A percentile compares a stretch with the other conserved stretches of the same genome.
Evolutionary conservation across 495 filamentous ascomycete species (phyloP).

Genomic region (Penicillium silybi): DNA sequence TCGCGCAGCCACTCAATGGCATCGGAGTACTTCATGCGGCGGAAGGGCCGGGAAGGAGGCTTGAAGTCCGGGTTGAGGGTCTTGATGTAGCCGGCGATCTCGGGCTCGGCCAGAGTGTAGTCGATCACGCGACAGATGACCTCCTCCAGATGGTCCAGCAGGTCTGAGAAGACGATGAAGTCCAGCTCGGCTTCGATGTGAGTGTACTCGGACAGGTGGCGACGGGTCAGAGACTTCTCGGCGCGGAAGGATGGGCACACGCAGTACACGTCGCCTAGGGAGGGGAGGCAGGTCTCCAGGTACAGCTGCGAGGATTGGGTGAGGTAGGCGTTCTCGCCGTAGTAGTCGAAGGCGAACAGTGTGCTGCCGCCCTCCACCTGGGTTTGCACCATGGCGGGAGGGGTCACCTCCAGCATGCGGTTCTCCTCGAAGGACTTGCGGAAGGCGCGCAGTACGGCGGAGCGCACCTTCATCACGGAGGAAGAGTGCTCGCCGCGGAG

Average conservation of each 20-base stretch:
- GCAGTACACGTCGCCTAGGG: constrained; percentile 91
- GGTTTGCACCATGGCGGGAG: constrained; percentile 96
- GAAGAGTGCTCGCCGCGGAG: constrained; percentile 86
- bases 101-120: constrained; percentile 65
- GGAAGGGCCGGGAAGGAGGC: constrained; percentile 79
- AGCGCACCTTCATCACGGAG: constrained; percentile 86
- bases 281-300: constrained; percentile 90
- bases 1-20: constrained; percentile 91
- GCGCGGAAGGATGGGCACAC: constrained; percentile 98
- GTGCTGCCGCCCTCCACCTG: constrained; percentile 96
- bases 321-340: constrained; percentile 87
- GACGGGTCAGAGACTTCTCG: constrained; percentile 90
- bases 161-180: constrained; percentile 89
- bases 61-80: constrained; percentile 86
- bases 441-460: constrained; percentile 80
- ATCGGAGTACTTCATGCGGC: constrained; percentile 91
- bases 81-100: constrained; percentile 64
- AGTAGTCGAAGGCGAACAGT: constrained; percentile 92
- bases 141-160: constrained; percentile 86
- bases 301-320: constrained; percentile 98
- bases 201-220: constrained; percentile 93
- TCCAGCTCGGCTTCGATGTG: constrained; percentile 97
- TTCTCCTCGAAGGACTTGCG: constrained; percentile 74
- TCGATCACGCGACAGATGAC: constrained; percentile 87
- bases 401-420: constrained; percentile 77